Percentiles rank a stretch among this genome's conserved stretches.
Evolutionary conservation across 345 rosid species (phyloP).

Genomic region (Populus nigra): DNA sequence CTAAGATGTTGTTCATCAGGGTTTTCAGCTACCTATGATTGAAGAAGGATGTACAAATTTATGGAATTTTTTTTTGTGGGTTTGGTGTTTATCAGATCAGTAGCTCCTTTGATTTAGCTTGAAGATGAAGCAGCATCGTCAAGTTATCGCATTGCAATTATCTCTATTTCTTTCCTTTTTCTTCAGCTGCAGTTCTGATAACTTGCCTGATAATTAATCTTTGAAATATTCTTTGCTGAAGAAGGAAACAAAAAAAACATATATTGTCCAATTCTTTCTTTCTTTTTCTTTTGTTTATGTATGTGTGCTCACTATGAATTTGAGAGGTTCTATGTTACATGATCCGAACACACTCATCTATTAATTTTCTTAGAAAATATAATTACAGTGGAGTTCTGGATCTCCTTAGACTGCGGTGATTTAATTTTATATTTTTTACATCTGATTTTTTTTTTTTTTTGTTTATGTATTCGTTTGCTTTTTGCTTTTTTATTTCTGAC

Average conservation of each 20-base stretch:
- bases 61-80: slow-evolving; percentile 8
- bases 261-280: no score
- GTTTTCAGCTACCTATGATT: slow-evolving; percentile 30
- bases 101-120: slow-evolving; percentile 19
- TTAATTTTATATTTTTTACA: background rate
- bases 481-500: slow-evolving; percentile 5
- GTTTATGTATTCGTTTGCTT: slow-evolving; percentile 24
- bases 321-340: slow-evolving; percentile 7
- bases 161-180: background rate
- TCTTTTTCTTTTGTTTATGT: background rate
- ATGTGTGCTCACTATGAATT: background rate
- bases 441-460: background rate
- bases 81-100: slow-evolving; percentile 12
- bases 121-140: slow-evolving; percentile 22
- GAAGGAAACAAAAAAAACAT: background rate
- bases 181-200: slow-evolving; percentile 14
- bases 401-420: background rate
- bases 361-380: background rate
- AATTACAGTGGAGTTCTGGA: background rate
- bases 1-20: slow-evolving; percentile 24
- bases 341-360: slow-evolving; percentile 7
- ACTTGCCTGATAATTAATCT: slow-evolving; percentile 27
- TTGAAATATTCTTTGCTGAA: slow-evolving; percentile 1
- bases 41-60: slow-evolving; percentile 54
- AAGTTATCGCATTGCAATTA: slow-evolving; percentile 1